Base-by-base conservation (phyloP, 1,139 yeast species). In the Scheffersomyces cryptocercus region DNA sequence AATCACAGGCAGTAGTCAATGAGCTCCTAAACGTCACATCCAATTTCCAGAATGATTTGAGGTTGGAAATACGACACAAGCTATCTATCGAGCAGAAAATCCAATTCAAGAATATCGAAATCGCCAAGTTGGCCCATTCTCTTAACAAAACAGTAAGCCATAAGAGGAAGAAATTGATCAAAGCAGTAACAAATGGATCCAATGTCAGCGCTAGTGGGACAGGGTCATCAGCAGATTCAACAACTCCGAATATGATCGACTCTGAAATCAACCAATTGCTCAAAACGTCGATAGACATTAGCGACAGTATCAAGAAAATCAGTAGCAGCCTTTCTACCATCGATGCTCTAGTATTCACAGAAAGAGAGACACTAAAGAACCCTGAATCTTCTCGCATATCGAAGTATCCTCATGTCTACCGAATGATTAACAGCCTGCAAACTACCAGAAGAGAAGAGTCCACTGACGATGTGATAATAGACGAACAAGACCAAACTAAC, bases 21-120 rank as follows among this genome's bases (percentile, higher is more conserved):
- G 60, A 75, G 15, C 50, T 77, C 5, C 43, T 68, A 16, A 50
- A 56, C 8, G 77, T 73, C 4, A 55, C 71, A 2, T 36, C 54
- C 12, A 68, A 67, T 43, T 77, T 74, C 52, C 71, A 70, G 37
- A 55, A 61, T 35, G 82, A 77, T 50, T 55, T 77, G 41, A 65
- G 73, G 46, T 49, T 51, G 13, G 74, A 67, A 43, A 63, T 74
- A 35, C 62, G 70, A 39, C 58, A 53, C 33, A 67, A 68, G 41
- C 52, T 75, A 36, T 56, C 67, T 7, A 56, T 65, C 16, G 75
- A 72, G 51, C 75, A 73, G 48, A 60, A 58, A 44, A 60, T 70
- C 26, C 76, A 72, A 46, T 64, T 61, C 45, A 66, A 60, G 50
- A 69, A 69, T 50, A 62, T 67, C 37, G 63, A 59, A 43, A 58